Base-by-base conservation (phyloP, 345 rosid genomes). In the Salix brachista region DNA sequence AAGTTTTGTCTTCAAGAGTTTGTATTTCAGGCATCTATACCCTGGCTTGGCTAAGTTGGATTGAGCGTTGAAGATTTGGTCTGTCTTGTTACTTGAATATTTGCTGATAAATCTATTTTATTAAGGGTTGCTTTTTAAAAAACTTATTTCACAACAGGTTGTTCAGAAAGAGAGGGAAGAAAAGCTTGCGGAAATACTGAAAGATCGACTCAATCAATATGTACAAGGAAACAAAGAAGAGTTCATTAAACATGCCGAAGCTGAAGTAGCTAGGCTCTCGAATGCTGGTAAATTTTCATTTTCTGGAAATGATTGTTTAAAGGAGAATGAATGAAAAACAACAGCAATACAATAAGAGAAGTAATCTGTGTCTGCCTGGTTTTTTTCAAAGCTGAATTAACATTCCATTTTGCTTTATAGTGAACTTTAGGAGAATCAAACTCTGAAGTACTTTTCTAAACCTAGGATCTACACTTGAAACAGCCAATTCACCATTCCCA, bases 81-180 rank as follows among this genome's bases (percentile, higher is more conserved):
- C 18, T 25, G 30, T 69, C 42, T 39, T 39, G 25, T 19, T 41
- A 2, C 32, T 56, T 28, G 68, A 65, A 71, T 6, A 26, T 74
- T 39, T 61, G 10, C 44, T 69, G 66, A 70, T 68, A 26, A 52
- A 14, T 61, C 23, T 64, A 23, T 32, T 25, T 19, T 69, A 62
- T 74, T 34, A 60, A 34, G 67, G 14, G 23, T 4, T 75, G 12
- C 23, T 19, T 18, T 68, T 19, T 70, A 7, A 14, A 30, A 67
- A 17, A 32, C 36, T 75, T 77, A 36, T 61, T 79, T 77, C 66
- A 25, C 77, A 71, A 50, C 90, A 96, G 99, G 79, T 84, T 87
- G 92, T 96, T 81, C 98, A 96, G 86, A 96, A 86, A 87, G 99
- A 96, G 79, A 91, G 99, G 84, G 99, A 96, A 83, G 96, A 96